These are phyloP conservation scores for Macrophomina phaseolina DNA, from an alignment of 2,329 filamentous ascomycete species.

Conservation along the genomic window DNA sequence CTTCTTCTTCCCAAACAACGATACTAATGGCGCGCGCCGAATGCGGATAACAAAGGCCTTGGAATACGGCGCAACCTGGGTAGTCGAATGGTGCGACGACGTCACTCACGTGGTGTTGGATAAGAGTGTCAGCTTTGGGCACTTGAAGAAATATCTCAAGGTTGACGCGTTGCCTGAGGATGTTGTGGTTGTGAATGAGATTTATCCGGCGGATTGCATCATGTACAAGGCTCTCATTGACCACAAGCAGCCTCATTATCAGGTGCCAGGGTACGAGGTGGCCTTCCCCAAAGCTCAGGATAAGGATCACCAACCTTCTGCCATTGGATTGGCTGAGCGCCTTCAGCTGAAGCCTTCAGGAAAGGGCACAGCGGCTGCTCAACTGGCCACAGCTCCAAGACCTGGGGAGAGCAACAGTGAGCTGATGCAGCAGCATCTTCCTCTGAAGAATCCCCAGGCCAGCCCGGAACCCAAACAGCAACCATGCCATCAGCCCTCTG, in stretches of 20 bases:
- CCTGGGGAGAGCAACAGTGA: constrained; percentile 41
- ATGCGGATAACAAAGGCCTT: constrained; percentile 71
- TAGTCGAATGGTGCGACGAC: constrained; percentile 57
- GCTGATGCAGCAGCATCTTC: constrained; percentile 3
- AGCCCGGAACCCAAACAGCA: not conserved
- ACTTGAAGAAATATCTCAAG: constrained; percentile 66
- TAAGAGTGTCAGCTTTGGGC: constrained; percentile 65
- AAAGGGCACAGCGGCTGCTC: constrained; percentile 47
- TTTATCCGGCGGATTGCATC: constrained; percentile 53
- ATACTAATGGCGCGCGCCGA: constrained; percentile 69
- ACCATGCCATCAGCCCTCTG: not conserved
- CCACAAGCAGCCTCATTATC: constrained; percentile 64
- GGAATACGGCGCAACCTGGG: constrained; percentile 77
- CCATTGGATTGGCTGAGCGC: constrained; percentile 42
- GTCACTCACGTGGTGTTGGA: constrained; percentile 81
- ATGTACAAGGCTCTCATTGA: constrained; percentile 52
- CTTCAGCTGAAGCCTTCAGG: constrained; percentile 58
- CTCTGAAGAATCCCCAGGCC: not conserved
- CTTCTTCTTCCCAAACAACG: constrained; percentile 78
- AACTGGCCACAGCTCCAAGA: constrained; percentile 46
- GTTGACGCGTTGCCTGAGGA: constrained; percentile 54
- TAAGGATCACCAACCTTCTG: not conserved
- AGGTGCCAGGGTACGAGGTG: constrained; percentile 57
- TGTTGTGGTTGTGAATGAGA: constrained; percentile 58
- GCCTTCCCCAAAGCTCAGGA: too few species aligned